Base-by-base conservation (phyloP, 2,329 filamentous ascomycete species). In the Venturia oleaginea region DNA sequence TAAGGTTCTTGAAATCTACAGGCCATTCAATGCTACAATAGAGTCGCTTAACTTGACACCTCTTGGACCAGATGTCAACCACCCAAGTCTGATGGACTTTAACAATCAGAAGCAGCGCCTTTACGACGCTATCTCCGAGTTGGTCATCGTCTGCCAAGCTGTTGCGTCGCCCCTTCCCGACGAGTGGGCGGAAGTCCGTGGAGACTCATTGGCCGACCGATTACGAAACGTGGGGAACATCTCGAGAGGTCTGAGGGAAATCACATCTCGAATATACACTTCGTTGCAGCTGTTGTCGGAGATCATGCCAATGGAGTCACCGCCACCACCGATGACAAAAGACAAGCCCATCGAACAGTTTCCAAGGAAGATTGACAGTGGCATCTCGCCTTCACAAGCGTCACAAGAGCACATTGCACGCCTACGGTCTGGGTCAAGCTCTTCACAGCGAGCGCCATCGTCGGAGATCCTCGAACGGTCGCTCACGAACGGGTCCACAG, bases 181-280 rank as follows among this genome's bases (percentile, higher is more conserved):
- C 73, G 94, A 99, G 76, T 99, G 94, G 94, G 86, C 92, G 4
- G 92, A 96, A 73, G 81, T 92, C n/a, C 86, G 92, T 54, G 91
- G 92, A 1, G 91, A 96, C 73, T 90, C 92, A 8, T 80, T 99
- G 37, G 93, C 97, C 72, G 91, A 91, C 68, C 86, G 94, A 27
- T 77, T 97, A 32, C 89, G 89, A 68, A 88, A 90, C 67, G 91
- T 97, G 65, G 85, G 89, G 62, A 82, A 86, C 65, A 89, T 91
- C 67, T 86, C 88, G 11, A 85, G 89, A 69, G 89, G 93, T 59
- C 80, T 99, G 22, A 92, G 97, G 73, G 90, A 87, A 24, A 92
- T 90, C 70, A 89, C 92, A 15, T 90, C 90, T 0, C 91, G 97
- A 70, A 86, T 97, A 68, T 89, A 90, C 34, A 94, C 92, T 74